Evolutionary conservation across 345 rosid species (phyloP), one percentile per base, ranked within the genome.

Genomic region (Sapria himalayana): DNA sequence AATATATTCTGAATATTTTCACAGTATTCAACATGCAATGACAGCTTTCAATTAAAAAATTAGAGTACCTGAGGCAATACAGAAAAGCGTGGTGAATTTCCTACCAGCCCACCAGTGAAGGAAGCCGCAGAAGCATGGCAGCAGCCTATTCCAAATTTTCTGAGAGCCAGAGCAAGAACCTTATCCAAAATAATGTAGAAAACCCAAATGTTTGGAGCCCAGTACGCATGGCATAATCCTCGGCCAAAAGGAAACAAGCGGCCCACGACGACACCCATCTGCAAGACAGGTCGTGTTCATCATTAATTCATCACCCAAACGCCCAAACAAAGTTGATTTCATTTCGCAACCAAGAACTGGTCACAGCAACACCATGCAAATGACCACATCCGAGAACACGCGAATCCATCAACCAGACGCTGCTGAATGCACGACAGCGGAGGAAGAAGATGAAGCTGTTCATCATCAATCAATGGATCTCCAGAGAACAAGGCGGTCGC

Each of bases 131-230:
- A 78, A 8, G 35, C 37, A 20, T 66, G 66, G 33, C 78, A 50
- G 8, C 54, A 43, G 29, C 70, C 63, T n/a, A n/a, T n/a, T 0
- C 93, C 79, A 24, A 79, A 57, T 54, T 53, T 79, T 50, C 71
- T 61, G 16, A 82, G 66, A 0, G 54, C 14, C 61, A 67, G 62
- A 42, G 75, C 69, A 22, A 76, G 64, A 10, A 60, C 69, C 61
- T 89, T 89, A 65, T 89, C 98, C 3, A 76, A 51, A 25, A 76
- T 33, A 29, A 89, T 74, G 49, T 89, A 89, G 65, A 82, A 76
- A 29, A 82, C 94, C 94, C 94, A 89, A 48, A 89, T 74, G 31
- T 82, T 89, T 7, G 93, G 98, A 7, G 98, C 94, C 98, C 98
- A 89, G 24, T 74, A 89, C 3, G 94, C 94, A 62, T 89, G 94